Base-by-base conservation (phyloP, 2,329 filamentous ascomycete genomes). In the Dactylellina haptotyla region DNA sequence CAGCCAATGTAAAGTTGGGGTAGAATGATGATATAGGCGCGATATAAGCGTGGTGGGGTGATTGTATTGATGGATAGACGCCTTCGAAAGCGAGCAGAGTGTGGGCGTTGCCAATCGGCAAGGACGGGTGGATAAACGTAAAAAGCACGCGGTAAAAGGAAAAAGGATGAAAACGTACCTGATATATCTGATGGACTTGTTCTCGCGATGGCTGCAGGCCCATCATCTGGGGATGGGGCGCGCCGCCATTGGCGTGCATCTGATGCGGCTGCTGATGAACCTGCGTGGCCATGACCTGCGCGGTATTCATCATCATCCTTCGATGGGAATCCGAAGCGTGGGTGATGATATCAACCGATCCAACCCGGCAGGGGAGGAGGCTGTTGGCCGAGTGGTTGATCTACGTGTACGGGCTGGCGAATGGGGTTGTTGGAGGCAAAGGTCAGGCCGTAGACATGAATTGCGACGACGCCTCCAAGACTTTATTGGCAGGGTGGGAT, bases 301-400 rank as follows among this genome's bases (percentile, higher is more conserved):
- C 67, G 34, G 67, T 72, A 39, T 72, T 72, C 67, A 72, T 72
- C n/a, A n/a, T n/a, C 67, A 65, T 64, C 58, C 25, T 64, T 41
- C 18, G 30, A 34, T 34, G 39, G 20, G 57, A 56, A 26, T 43
- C 34, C 34, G 48, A n/a, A 28, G 45, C 32, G 46, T 12, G 20
- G 8, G 25, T 4, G 41, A 46, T 18, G 4, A 57, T 51, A 58
- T 48, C 51, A 45, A 46, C 41, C 56, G 30, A 53, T 34, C 48
- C 32, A 23, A 45, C 43, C 51, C 53, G 28, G 12, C 10, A 18
- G 20, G 12, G 16, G 46, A 39, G 45, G 43, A 53, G 59, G 53
- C 45, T 50, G 43, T 30, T 30, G 34, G 28, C 28, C 30, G 8
- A 28, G 30, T 16, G 39, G 50, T 46, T 37, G 34, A 46, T 58